These are phyloP conservation scores for Candida ulmi DNA, from an alignment of 805 yeast genomes.

Conservation along the genomic window DNA sequence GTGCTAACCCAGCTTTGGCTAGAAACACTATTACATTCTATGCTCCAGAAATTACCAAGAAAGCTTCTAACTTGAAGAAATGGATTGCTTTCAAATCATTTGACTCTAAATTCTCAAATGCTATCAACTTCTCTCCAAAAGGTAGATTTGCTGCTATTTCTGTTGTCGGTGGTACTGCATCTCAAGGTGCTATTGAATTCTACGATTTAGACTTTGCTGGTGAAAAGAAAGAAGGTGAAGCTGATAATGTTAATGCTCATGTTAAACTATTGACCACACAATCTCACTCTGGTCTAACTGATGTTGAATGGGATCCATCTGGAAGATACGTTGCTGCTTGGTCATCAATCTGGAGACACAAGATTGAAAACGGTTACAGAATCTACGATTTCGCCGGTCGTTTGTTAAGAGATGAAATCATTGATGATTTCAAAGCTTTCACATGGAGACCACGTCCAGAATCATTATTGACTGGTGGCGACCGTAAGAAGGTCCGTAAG, in stretches of 20 bases:
- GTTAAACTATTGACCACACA: slow-evolving; percentile 44
- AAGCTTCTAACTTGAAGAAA: slow-evolving; percentile 38
- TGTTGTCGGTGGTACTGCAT: slow-evolving; percentile 39
- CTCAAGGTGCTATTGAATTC: slow-evolving; percentile 70
- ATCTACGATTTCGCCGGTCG: slow-evolving; percentile 81
- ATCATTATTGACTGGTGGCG: slow-evolving; percentile 65
- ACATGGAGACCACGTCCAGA: slow-evolving; percentile 98
- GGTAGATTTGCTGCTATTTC: slow-evolving; percentile 73
- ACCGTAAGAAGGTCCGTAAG: slow-evolving; percentile 86
- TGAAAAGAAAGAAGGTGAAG: slow-evolving; percentile 40
- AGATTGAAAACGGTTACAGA: slow-evolving; percentile 86
- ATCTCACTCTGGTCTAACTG: slow-evolving; percentile 73
- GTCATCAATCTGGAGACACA: slow-evolving; percentile 82
- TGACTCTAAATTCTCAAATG: slow-evolving; percentile 61
- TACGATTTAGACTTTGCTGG: slow-evolving; percentile 84
- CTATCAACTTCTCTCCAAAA: slow-evolving; percentile 83
- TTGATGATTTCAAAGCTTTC: slow-evolving; percentile 83
- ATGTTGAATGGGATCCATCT: slow-evolving; percentile 90
- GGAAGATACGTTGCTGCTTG: slow-evolving; percentile 87
- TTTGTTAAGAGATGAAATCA: slow-evolving; percentile 63
- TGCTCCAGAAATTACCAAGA: slow-evolving; percentile 62
- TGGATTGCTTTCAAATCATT: slow-evolving; percentile 58
- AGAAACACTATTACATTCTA: slow-evolving; percentile 72
- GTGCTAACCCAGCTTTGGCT: slow-evolving; percentile 55
- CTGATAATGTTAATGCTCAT: slow-evolving; percentile 28